Conservation (phyloP, 148 eudicot species). For the Cornus kousa region DNA sequence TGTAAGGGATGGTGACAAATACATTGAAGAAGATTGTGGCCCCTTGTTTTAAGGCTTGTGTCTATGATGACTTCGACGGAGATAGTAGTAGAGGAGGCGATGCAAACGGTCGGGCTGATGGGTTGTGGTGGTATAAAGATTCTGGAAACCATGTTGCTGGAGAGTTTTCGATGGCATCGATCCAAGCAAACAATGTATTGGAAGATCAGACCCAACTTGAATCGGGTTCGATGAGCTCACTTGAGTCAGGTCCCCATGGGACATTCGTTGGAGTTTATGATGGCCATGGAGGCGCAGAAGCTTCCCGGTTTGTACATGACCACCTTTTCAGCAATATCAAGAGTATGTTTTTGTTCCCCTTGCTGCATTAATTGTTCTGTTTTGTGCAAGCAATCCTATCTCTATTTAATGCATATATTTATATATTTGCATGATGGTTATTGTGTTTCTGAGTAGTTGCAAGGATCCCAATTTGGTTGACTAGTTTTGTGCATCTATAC, state of each 20-base stretch:
- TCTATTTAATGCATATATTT: neutral
- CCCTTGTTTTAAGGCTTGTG: slow-evolving; percentile 62
- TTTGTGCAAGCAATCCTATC: neutral
- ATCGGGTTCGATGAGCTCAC: slow-evolving; percentile 64
- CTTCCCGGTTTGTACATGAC: slow-evolving; percentile 54
- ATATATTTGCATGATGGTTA: neutral
- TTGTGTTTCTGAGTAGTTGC: neutral
- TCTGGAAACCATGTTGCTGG: slow-evolving; percentile 68
- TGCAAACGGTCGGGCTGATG: slow-evolving; percentile 39
- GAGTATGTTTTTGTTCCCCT: slow-evolving; percentile 35
- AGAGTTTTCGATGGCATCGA: slow-evolving; percentile 80
- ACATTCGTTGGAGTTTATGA: slow-evolving; percentile 84
- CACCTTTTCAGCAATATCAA: slow-evolving; percentile 55
- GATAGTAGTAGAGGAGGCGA: slow-evolving; percentile 31
- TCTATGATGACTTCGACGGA: slow-evolving; percentile 31
- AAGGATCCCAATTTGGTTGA: neutral
- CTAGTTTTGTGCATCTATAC: too few species aligned
- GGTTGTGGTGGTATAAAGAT: slow-evolving; percentile 79
- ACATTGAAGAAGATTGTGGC: slow-evolving; percentile 45
- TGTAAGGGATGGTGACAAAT: slow-evolving; percentile 57
- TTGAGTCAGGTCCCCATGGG: slow-evolving; percentile 55
- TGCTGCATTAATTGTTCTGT: neutral
- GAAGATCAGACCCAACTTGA: slow-evolving; percentile 81
- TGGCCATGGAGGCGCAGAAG: slow-evolving; percentile 89
- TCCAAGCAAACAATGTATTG: slow-evolving; percentile 70